These are phyloP conservation scores for Linum tenue DNA, from an alignment of 345 rosid species.

Conservation along the genomic window DNA sequence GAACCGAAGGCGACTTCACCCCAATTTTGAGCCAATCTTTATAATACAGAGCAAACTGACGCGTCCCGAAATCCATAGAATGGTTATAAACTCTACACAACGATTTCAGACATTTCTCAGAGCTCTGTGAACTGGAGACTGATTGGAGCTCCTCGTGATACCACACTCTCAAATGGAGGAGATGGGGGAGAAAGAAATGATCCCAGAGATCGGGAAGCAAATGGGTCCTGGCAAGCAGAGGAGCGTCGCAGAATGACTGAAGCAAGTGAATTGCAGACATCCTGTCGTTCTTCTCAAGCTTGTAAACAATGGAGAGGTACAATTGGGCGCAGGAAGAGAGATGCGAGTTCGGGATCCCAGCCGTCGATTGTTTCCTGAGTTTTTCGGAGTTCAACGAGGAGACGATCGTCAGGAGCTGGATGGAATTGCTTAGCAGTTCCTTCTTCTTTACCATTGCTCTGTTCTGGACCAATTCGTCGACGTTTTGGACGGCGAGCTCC, in stretches of 20 bases:
- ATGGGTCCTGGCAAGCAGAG: conserved; percentile 43
- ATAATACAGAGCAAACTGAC: conserved; percentile 43
- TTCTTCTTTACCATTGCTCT: conserved; percentile 18
- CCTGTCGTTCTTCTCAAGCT: conserved; percentile 45
- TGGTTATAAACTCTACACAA: conserved; percentile 35
- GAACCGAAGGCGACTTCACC: conserved; percentile 36
- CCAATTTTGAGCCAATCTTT: conserved; percentile 50
- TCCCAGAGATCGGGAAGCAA: conserved; percentile 68
- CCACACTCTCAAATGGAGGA: conserved; percentile 64
- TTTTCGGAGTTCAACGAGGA: conserved; percentile 37
- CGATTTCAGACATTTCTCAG: conserved; percentile 26
- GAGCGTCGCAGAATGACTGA: conserved; percentile 46
- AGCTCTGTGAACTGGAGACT: conserved; percentile 16
- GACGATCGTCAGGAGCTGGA: conserved; percentile 31
- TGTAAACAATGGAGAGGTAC: conserved; percentile 47
- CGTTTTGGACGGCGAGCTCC: conserved; percentile 32
- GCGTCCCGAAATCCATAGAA: conserved; percentile 42
- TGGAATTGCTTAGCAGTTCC: conserved; percentile 25
- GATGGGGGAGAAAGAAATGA: conserved; percentile 58
- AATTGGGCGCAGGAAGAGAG: conserved; percentile 53
- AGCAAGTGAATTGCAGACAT: conserved; percentile 44
- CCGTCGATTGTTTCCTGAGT: conserved; percentile 25
- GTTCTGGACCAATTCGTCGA: conserved; percentile 32
- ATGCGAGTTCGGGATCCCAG: conserved; percentile 42
- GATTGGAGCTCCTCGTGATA: conserved; percentile 35